Percentiles rank a stretch among this genome's conserved stretches.
Conservation (phyloP, 371 early-diverging fungal genomes). For the Cokeromyces recurvatus region DNA sequence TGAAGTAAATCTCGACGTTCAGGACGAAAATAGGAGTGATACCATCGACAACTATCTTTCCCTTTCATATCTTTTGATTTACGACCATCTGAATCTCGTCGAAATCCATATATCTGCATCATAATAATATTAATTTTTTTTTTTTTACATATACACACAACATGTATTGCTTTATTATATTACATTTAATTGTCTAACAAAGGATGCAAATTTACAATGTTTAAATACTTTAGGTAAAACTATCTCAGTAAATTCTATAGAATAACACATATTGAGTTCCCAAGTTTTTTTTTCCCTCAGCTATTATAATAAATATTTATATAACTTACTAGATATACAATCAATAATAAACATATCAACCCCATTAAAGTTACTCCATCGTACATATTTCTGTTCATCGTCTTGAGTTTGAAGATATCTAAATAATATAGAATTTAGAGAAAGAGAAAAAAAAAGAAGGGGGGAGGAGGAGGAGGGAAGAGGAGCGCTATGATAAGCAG, state of each 20-base stretch:
- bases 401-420: constrained; percentile 34
- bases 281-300: too few species aligned
- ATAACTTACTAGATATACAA: constrained; percentile 34
- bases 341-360: constrained; percentile 41
- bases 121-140: too few species aligned
- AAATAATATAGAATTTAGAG: constrained; percentile 1
- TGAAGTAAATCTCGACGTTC: constrained; percentile 36
- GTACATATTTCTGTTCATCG: constrained; percentile 32
- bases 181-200: constrained; percentile 50
- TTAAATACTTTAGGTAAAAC: constrained; percentile 43
- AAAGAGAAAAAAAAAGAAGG: constrained; percentile 2
- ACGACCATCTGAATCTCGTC: constrained; percentile 47
- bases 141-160: too few species aligned
- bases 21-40: constrained; percentile 40
- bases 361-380: constrained; percentile 35
- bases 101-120: constrained; percentile 47
- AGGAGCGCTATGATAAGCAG: background rate
- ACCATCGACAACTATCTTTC: constrained; percentile 43
- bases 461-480: constrained; percentile 1
- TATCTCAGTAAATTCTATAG: constrained; percentile 44
- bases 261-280: background rate
- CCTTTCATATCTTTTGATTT: constrained; percentile 46
- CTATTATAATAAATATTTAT: too few species aligned
- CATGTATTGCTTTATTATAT: too few species aligned
- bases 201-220: constrained; percentile 49